Evolutionary conservation across 2,329 filamentous ascomycete species (phyloP).

Genomic region (Magnaporthiopsis rhizophila): DNA sequence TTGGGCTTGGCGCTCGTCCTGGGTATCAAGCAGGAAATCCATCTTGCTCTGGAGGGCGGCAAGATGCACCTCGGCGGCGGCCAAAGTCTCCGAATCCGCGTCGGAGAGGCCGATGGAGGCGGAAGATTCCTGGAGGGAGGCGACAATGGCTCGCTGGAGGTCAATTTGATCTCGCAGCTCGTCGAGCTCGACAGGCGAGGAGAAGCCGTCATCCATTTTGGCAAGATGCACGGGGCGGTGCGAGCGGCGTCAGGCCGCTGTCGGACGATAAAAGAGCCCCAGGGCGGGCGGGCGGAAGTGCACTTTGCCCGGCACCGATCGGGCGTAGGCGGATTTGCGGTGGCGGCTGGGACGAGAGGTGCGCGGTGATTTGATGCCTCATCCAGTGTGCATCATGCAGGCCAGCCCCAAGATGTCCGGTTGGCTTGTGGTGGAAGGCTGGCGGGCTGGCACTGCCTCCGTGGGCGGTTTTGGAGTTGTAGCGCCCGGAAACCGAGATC

Average conservation of each 20-base stretch:
- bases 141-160: conserved; percentile 33
- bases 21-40: not conserved
- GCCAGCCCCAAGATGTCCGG: not conserved
- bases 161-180: conserved; percentile 32
- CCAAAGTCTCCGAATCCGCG: conserved; percentile 16
- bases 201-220: not conserved
- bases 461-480: not conserved
- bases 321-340: not conserved
- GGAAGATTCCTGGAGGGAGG: conserved; percentile 28
- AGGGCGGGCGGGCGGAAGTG: not conserved
- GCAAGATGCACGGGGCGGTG: not conserved
- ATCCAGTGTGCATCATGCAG: not conserved
- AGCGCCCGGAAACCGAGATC: not conserved
- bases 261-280: no score
- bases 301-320: not conserved
- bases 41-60: not conserved
- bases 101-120: conserved; percentile 9
- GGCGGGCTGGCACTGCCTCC: not conserved
- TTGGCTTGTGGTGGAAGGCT: not conserved
- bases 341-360: not conserved
- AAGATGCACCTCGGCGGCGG: conserved; percentile 7
- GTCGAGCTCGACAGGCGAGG: conserved; percentile 13
- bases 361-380: not conserved
- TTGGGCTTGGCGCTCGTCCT: not conserved
- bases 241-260: not conserved